Base-by-base conservation (phyloP, 2,329 filamentous ascomycete genomes). In the Paraphoma chrysanthemicola region DNA sequence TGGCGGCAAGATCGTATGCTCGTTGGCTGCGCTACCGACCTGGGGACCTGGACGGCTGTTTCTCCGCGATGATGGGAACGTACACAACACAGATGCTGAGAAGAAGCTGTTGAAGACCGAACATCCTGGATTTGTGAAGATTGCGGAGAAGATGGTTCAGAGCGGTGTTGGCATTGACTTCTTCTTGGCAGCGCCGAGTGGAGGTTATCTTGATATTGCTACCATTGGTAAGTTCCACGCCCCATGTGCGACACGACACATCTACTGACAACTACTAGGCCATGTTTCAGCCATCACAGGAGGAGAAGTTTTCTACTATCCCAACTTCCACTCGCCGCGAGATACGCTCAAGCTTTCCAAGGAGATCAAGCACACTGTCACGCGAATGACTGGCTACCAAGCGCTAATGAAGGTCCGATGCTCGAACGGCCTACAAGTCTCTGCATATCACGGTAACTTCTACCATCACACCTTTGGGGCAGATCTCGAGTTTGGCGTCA, bases 331-430 rank as follows among this genome's bases (percentile, higher is more conserved):
- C 56, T 88, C 90, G 7, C 91, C 91, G 7, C 87, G 95, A 38
- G 95, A 99, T 76, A 88, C 89, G 43, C 83, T 91, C 53, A 96
- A 94, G 79, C 80, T 99, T 39, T 90, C 89, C 2, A 86, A 90
- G 46, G 95, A 99, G 79, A 88, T 99, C 62, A 87, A 88, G 64
- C 94, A 97, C 71, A 88, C 91, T 0, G 87, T 97, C 30, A 93
- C 88, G 2, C 86, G 95, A 60, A 93, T 97, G 76, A 97, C 94
- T 45, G 95, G 95, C 18, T 98, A 92, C 80, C 94, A 97, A 78
- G 93, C 93, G 17, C 82, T 99, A 67, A 96, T 99, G 92, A 99
- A 99, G 82, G 94, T 99, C 55, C 90, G 95, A 60, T 99, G 95
- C 80, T 97, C 93, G 16, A 99, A 97, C 69, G 95, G 95, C 16